These are phyloP conservation scores for Thymus mandschuricus DNA, from an alignment of 257 asterid species.

Conservation along the genomic window DNA sequence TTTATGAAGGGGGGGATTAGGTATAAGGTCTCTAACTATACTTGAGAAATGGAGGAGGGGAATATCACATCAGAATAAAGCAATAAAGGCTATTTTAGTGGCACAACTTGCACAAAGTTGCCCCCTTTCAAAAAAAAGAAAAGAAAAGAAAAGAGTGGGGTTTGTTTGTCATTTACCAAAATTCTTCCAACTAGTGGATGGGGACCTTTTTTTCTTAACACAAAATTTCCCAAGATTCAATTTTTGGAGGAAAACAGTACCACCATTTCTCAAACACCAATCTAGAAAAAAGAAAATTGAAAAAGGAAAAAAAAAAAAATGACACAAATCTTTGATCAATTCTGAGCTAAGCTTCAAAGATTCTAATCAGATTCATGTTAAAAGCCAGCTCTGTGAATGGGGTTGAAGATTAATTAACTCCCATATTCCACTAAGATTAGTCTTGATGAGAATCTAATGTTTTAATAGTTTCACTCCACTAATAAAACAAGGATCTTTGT, in stretches of 20 bases:
- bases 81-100: conserved; percentile 38
- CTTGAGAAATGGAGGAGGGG: conserved; percentile 25
- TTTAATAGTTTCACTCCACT: conserved; percentile 35
- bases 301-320: not conserved
- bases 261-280: not conserved
- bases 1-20: conserved; percentile 36
- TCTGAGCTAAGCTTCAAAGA: conserved; percentile 8
- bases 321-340: conserved; percentile 1
- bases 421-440: conserved; percentile 29
- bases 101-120: conserved; percentile 53
- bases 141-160: conserved; percentile 48
- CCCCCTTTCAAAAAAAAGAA: conserved; percentile 40
- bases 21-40: conserved; percentile 43
- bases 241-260: not conserved
- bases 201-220: conserved; percentile 27
- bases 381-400: not conserved
- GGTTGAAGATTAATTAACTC: conserved; percentile 21
- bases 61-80: conserved; percentile 49
- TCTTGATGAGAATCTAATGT: conserved; percentile 26
- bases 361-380: conserved; percentile 28
- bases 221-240: conserved; percentile 32
- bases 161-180: conserved; percentile 52
- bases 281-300: too few species aligned
- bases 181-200: conserved; percentile 44
- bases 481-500: conserved; percentile 39